These are phyloP conservation scores for Pugionium dolabratum DNA, from an alignment of 345 rosid genomes.

Conservation along the genomic window DNA sequence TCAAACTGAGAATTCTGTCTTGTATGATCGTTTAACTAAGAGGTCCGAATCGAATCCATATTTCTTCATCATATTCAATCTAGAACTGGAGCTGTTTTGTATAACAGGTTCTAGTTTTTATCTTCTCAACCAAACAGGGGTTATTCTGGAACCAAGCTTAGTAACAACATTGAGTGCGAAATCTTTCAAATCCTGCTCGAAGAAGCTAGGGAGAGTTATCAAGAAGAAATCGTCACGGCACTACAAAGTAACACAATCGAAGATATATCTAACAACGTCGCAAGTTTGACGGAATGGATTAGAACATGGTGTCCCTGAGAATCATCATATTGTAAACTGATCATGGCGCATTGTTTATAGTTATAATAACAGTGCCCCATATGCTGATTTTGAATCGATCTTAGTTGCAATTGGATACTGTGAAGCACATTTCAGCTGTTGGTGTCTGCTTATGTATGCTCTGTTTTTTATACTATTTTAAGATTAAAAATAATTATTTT, in stretches of 20 bases:
- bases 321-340: neutral
- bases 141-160: slow-evolving; percentile 63
- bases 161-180: slow-evolving; percentile 84
- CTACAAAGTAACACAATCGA: slow-evolving; percentile 64
- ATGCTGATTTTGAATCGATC: neutral
- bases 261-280: slow-evolving; percentile 63
- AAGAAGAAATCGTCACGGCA: slow-evolving; percentile 57
- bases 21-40: slow-evolving; percentile 76
- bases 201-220: slow-evolving; percentile 82
- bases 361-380: neutral
- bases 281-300: slow-evolving; percentile 61
- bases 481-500: too few relatives aligned
- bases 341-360: neutral
- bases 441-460: slow-evolving; percentile 24
- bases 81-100: too few relatives aligned
- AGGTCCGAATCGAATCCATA: slow-evolving; percentile 48
- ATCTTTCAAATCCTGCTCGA: slow-evolving; percentile 74
- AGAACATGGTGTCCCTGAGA: slow-evolving; percentile 51
- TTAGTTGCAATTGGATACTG: slow-evolving; percentile 7
- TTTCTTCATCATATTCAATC: neutral
- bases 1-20: slow-evolving; percentile 69
- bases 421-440: slow-evolving; percentile 7
- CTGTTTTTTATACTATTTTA: neutral
- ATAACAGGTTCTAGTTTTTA: neutral
- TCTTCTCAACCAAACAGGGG: slow-evolving; percentile 51